Evolutionary conservation across 768 basidiomycete genomes (phyloP), one percentile per base, ranked within the genome.

Genomic region (Pleurotus sapidus): DNA sequence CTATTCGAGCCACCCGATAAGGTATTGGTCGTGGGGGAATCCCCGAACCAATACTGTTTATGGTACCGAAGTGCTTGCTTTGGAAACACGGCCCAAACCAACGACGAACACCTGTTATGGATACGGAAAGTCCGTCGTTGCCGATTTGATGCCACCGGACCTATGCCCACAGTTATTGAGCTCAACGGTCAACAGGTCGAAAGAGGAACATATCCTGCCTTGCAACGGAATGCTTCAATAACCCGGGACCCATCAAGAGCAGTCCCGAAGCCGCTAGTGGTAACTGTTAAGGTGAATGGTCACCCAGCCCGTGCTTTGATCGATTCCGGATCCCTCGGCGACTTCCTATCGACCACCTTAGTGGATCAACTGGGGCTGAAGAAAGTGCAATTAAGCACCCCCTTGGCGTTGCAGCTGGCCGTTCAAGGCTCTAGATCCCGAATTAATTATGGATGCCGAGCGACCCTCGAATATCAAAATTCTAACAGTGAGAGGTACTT

Each of bases 261-360:
- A 1, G 60, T 70, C 1, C 71, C 74, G 1, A 65, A 65, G 46
- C 73, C 73, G 0, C 27, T 74, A 1, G 63, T 73, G 0, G 58
- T 76, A 1, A 65, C 64, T 0, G 66, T 66, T 1, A 50, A 64
- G 1, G 57, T 77, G 12, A 72, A 73, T 57, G 72, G 66, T 0
- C 51, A 70, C 9, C 67, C 69, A 0, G 68, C 61, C 0, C 57
- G 67, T 2, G 73, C 74, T 0, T 55, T 76, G 11, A 45, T 77
- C 17, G 74, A 77, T 51, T 66, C 69, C 2, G 73, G 74, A 14
- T 77, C 76, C 0, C 53, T 72, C 0, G 68, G 70, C 2, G 76
- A 76, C 55, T 76, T 77, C 45, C 67, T 76, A 55, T 71, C 71
- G 4, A 65, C 69, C 4, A 61, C 58, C 5, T 17, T 74, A 5